Percentiles rank a stretch among this genome's conserved stretches.
Conservation (phyloP, 805 yeast genomes). For the Zygoascus tannicola region DNA sequence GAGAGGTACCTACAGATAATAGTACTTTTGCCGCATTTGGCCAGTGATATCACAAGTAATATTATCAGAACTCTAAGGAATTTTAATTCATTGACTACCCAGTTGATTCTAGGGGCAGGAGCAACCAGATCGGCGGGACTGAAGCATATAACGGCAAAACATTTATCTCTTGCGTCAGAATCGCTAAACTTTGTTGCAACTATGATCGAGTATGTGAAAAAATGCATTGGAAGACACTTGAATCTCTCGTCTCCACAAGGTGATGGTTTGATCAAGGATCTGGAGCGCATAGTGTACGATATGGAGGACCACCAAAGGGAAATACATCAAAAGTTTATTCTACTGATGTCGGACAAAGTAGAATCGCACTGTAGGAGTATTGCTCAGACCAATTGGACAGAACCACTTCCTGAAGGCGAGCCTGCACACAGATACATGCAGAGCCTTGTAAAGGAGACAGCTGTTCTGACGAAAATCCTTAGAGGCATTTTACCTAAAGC, state of each 20-base stretch:
- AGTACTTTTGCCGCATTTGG: conserved; percentile 43
- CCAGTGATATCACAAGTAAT: conserved; percentile 20
- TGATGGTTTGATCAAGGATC: conserved; percentile 23
- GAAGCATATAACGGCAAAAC: conserved; percentile 64
- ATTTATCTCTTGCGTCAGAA: conserved; percentile 59
- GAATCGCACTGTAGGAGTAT: conserved; percentile 42
- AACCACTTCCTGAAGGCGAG: conserved; percentile 27
- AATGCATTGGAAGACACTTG: conserved; percentile 25
- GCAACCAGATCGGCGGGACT: conserved; percentile 68
- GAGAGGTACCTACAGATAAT: conserved; percentile 49
- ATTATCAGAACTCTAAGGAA: conserved; percentile 39
- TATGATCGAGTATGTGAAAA: conserved; percentile 30
- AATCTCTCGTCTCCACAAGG: conserved; percentile 19
- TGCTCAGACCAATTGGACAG: conserved; percentile 41
- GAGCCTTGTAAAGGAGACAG: conserved; percentile 53
- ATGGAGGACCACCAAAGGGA: conserved; percentile 56
- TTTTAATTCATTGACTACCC: conserved; percentile 45
- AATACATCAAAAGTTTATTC: conserved; percentile 52
- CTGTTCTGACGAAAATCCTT: conserved; percentile 53
- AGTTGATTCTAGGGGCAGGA: conserved; percentile 62
- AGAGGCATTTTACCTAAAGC: conserved; percentile 46
- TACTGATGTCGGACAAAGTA: conserved; percentile 61
- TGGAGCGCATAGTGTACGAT: conserved; percentile 33
- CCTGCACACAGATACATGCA: conserved; percentile 58
- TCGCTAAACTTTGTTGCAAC: conserved; percentile 43